These are phyloP conservation scores for Plasmodium inui DNA, from an alignment of 169 alveolate species.

Conservation along the genomic window DNA sequence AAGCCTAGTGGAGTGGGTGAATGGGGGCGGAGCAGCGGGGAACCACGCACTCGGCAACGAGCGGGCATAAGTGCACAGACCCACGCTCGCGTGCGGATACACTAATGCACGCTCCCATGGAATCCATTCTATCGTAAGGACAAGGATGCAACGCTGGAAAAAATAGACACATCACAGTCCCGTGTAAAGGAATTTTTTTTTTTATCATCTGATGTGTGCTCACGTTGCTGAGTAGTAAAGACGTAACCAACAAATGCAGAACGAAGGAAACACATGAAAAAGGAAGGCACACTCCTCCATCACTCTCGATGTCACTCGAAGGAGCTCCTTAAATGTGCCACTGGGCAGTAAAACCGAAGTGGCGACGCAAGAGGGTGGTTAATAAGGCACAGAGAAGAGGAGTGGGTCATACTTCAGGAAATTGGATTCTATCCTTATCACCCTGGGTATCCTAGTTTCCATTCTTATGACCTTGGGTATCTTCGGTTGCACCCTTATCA, in stretches of 20 bases:
- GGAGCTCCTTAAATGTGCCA: not conserved
- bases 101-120: not conserved
- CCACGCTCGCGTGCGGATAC: not conserved
- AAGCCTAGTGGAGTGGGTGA: not conserved
- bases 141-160: not conserved
- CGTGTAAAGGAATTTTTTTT: not conserved
- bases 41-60: not conserved
- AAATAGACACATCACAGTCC: not conserved
- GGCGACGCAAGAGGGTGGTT: not conserved
- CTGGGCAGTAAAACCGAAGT: not conserved
- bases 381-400: too few relatives aligned
- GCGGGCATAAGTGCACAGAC: not conserved
- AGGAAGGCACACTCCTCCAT: not conserved
- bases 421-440: too few relatives aligned
- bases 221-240: not conserved
- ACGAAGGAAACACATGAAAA: not conserved
- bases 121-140: not conserved
- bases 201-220: not conserved
- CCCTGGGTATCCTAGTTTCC: too few relatives aligned
- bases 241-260: not conserved
- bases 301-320: not conserved
- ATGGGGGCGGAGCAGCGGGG: not conserved
- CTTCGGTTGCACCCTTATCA: too few relatives aligned
- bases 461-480: too few relatives aligned
- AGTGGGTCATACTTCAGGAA: too few relatives aligned